A percentile compares a stretch with the other conserved stretches of the same genome.
Conservation (phyloP, 2,329 filamentous ascomycete species). For the Alternaria sp. region DNA sequence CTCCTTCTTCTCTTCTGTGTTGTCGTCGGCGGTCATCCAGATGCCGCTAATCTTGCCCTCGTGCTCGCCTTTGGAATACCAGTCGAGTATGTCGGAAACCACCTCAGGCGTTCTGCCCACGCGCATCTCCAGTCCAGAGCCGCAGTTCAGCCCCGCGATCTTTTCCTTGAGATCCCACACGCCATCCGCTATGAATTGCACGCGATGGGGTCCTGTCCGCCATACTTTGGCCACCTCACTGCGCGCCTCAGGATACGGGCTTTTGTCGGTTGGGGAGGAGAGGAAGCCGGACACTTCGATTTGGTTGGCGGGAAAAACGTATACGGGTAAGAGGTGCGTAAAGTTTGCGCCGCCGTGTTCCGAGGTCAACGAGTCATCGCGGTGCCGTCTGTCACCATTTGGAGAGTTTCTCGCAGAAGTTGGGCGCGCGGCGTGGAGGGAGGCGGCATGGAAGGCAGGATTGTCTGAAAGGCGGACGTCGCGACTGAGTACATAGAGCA, state of each 20-base stretch:
- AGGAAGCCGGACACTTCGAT: constrained; percentile 78
- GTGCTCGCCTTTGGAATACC: constrained; percentile 40
- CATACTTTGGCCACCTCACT: constrained; percentile 72
- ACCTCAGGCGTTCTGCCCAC: constrained; percentile 68
- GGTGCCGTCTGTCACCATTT: constrained; percentile 41
- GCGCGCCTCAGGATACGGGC: constrained; percentile 71
- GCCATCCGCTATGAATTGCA: constrained; percentile 73
- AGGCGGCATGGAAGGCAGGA: constrained; percentile 68
- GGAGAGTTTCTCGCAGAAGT: constrained; percentile 10
- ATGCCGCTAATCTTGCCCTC: constrained; percentile 63
- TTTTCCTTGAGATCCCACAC: constrained; percentile 74
- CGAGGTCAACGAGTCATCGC: constrained; percentile 39
- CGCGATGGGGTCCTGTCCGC: constrained; percentile 75
- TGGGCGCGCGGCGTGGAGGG: constrained; percentile 30
- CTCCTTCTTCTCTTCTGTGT: constrained; percentile 71
- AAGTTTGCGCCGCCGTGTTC: constrained; percentile 29
- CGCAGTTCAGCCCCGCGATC: constrained; percentile 65
- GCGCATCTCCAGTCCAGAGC: constrained; percentile 62
- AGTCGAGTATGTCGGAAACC: constrained; percentile 62
- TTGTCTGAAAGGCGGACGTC: constrained; percentile 79
- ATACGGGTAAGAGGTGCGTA: constrained; percentile 69
- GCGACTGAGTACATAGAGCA: constrained; percentile 74
- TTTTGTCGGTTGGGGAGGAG: constrained; percentile 46
- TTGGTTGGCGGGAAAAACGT: constrained; percentile 72
- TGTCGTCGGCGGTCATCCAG: constrained; percentile 77